Evolutionary conservation across 2,329 filamentous ascomycete genomes (phyloP).

Genomic region (Ophiocordyceps camponoti-saundersi): DNA sequence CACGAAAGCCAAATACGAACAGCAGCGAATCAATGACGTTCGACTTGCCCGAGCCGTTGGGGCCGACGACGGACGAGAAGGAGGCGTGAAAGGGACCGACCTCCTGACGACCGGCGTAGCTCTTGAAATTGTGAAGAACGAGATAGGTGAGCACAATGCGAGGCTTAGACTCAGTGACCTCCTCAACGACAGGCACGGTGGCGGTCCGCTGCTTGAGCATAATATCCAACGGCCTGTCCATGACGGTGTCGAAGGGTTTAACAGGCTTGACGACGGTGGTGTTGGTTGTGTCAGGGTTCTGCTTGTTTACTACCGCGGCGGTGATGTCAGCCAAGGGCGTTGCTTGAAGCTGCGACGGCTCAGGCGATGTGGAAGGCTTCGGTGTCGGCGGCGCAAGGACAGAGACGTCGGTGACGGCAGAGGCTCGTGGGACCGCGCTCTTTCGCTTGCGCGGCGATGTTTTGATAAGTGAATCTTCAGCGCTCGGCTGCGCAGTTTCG

Average conservation of each 20-base stretch:
- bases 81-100: conserved; percentile 94
- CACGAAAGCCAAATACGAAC: conserved; percentile 97
- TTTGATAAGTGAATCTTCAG: conserved; percentile 18
- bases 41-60: conserved; percentile 95
- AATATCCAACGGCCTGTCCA: conserved; percentile 89
- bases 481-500: conserved; percentile 14
- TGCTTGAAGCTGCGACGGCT: conserved; percentile 27
- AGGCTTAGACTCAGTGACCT: conserved; percentile 57
- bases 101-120: conserved; percentile 87
- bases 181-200: conserved; percentile 51
- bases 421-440: conserved; percentile 29
- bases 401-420: conserved; percentile 21
- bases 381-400: conserved; percentile 25
- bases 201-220: conserved; percentile 69
- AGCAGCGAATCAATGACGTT: conserved; percentile 97
- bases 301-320: conserved; percentile 39
- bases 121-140: conserved; percentile 94
- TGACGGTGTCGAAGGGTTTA: conserved; percentile 56
- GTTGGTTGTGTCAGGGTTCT: conserved; percentile 11
- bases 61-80: conserved; percentile 93
- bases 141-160: conserved; percentile 88
- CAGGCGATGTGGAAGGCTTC: conserved; percentile 37
- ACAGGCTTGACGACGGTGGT: conserved; percentile 48
- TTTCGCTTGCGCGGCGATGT: conserved; percentile 50
- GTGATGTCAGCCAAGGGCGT: conserved; percentile 63